Conservation (phyloP, 2,329 filamentous ascomycete species). For the Xylariaceae sp. region DNA sequence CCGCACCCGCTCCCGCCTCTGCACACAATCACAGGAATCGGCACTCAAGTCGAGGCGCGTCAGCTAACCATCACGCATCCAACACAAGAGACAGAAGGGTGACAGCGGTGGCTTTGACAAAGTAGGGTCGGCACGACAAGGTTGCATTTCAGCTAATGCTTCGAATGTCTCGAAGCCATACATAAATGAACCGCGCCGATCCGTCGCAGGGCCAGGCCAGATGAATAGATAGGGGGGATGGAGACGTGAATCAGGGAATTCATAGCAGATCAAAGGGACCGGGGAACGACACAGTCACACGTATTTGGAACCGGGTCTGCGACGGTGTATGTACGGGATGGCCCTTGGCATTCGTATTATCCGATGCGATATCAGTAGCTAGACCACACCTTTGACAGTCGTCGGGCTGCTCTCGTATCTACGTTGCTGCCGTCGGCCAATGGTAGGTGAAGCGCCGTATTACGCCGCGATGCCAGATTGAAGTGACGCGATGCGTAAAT, state of each 20-base stretch:
- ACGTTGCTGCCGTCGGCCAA: conserved; percentile 1
- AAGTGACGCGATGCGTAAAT: neutral
- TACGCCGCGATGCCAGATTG: neutral
- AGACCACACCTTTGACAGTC: too few species aligned
- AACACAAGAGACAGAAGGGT: neutral
- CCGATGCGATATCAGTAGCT: too few species aligned
- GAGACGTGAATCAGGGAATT: neutral
- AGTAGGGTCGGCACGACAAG: neutral
- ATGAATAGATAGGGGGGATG: neutral
- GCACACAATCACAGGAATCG: neutral
- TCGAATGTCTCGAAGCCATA: neutral
- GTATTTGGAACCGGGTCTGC: too few species aligned
- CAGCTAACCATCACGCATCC: neutral
- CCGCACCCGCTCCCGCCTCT: neutral
- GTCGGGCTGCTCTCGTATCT: neutral
- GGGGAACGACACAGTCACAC: too few species aligned
- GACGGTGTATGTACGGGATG: too few species aligned
- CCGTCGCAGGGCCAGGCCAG: conserved; percentile 1
- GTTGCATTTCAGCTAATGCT: neutral
- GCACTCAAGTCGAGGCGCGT: neutral
- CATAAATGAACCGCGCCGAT: conserved; percentile 7
- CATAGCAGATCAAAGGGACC: too few species aligned
- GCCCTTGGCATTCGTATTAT: too few species aligned
- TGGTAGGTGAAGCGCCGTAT: neutral
- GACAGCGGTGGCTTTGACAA: neutral